Evolutionary conservation across 257 asterid genomes (phyloP).

Genomic region (Petrea volubilis): DNA sequence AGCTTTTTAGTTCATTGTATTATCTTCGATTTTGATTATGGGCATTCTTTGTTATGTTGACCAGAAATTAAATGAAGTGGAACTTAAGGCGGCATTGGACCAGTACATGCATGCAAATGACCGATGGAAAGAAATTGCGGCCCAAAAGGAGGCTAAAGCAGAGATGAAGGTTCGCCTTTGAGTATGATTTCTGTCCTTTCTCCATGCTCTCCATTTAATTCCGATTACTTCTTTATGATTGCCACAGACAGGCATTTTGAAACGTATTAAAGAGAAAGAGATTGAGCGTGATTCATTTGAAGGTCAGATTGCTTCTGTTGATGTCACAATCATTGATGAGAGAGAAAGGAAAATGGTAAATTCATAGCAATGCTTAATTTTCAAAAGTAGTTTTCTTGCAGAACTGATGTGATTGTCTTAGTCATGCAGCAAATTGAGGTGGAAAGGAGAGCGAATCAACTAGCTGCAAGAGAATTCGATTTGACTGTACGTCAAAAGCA

Average conservation of each 20-base stretch:
- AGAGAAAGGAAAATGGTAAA: slow-evolving; percentile 77
- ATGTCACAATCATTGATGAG: slow-evolving; percentile 67
- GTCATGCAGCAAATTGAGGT: slow-evolving; percentile 62
- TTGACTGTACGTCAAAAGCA: slow-evolving; percentile 45
- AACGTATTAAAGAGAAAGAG: slow-evolving; percentile 63
- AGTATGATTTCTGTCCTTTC: neutral
- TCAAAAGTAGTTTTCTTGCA: slow-evolving; percentile 8
- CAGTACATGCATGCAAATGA: slow-evolving; percentile 61
- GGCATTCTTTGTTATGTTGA: slow-evolving; percentile 28
- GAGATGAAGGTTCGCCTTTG: slow-evolving; percentile 60
- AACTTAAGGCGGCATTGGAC: slow-evolving; percentile 50
- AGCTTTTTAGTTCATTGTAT: slow-evolving; percentile 5
- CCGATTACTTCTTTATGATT: slow-evolving; percentile 18
- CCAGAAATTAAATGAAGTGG: slow-evolving; percentile 61
- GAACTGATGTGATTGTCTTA: slow-evolving; percentile 24
- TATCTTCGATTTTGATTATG: slow-evolving; percentile 19
- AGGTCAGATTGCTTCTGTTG: slow-evolving; percentile 49
- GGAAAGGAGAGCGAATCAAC: slow-evolving; percentile 66
- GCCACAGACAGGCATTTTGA: slow-evolving; percentile 53
- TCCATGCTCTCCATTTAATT: slow-evolving; percentile 13
- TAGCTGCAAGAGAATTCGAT: slow-evolving; percentile 59
- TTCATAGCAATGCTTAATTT: slow-evolving; percentile 24
- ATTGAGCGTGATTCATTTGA: slow-evolving; percentile 68
- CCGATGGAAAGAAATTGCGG: slow-evolving; percentile 61
- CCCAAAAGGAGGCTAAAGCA: slow-evolving; percentile 66